These are phyloP conservation scores for Farysia itapuensis DNA, from an alignment of 1,284 basidiomycete genomes.

Conservation along the genomic window DNA sequence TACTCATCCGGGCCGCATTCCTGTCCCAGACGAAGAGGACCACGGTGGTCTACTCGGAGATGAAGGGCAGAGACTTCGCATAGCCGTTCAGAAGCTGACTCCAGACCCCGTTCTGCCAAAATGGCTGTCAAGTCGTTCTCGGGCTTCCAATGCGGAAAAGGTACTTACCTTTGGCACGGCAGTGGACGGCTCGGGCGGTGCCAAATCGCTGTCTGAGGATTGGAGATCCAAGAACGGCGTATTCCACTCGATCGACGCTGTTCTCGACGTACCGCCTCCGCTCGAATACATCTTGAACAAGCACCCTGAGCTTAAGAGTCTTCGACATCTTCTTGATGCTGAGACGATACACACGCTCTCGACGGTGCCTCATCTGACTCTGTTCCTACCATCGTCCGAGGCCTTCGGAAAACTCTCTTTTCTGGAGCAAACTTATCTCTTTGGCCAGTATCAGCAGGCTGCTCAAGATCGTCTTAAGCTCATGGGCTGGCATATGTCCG, in stretches of 20 bases:
- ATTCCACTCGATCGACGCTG: slow-evolving; percentile 73
- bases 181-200: slow-evolving; percentile 71
- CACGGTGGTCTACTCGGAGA: slow-evolving; percentile 73
- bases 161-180: slow-evolving; percentile 68
- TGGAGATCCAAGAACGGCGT: slow-evolving; percentile 68
- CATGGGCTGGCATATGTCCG: slow-evolving; percentile 54
- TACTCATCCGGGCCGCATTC: slow-evolving; percentile 55
- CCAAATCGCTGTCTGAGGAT: slow-evolving; percentile 59
- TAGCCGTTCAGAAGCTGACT: slow-evolving; percentile 43
- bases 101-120: not conserved
- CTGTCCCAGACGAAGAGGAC: slow-evolving; percentile 53
- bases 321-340: slow-evolving; percentile 58
- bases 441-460: slow-evolving; percentile 36
- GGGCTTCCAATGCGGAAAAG: not conserved
- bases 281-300: slow-evolving; percentile 61
- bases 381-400: slow-evolving; percentile 83
- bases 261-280: slow-evolving; percentile 75
- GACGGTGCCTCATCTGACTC: slow-evolving; percentile 70
- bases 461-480: slow-evolving; percentile 48
- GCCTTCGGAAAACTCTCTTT: slow-evolving; percentile 68
- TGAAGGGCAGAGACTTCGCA: slow-evolving; percentile 77
- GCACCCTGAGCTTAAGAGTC: slow-evolving; percentile 44
- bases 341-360: slow-evolving; percentile 37
- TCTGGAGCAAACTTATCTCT: slow-evolving; percentile 48
- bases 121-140: too few relatives aligned